These are phyloP conservation scores for Tilletia indica DNA, from an alignment of 1,284 basidiomycete genomes.

Conservation along the genomic window DNA sequence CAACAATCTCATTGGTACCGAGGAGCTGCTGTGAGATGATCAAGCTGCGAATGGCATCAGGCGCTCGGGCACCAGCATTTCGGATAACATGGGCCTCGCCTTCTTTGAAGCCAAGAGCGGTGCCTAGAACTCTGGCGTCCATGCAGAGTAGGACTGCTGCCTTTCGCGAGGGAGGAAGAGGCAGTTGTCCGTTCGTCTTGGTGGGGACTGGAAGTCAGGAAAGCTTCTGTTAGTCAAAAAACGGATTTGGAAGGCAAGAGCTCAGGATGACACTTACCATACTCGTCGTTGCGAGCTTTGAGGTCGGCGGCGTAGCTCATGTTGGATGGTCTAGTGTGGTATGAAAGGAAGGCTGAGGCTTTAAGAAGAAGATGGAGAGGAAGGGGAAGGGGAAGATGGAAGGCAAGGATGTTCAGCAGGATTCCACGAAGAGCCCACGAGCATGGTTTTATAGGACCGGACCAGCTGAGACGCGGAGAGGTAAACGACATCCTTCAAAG, in stretches of 20 bases:
- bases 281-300: slow-evolving; percentile 14
- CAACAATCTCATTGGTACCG: slow-evolving; percentile 23
- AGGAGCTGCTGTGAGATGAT: slow-evolving; percentile 24
- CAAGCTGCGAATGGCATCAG: slow-evolving; percentile 22
- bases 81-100: slow-evolving; percentile 25
- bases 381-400: too few species aligned
- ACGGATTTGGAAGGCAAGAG: too few species aligned
- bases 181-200: slow-evolving; percentile 17
- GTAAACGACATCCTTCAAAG: too few species aligned
- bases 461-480: too few species aligned
- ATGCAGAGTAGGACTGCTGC: slow-evolving; percentile 14
- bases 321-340: not conserved
- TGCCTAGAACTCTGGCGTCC: slow-evolving; percentile 6
- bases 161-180: slow-evolving; percentile 14
- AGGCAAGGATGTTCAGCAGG: too few species aligned
- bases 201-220: not conserved
- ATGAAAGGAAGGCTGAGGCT: not conserved
- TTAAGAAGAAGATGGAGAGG: not conserved
- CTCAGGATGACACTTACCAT: not conserved
- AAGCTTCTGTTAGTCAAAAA: not conserved
- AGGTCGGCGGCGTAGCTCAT: slow-evolving; percentile 15
- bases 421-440: too few species aligned
- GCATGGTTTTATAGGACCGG: too few species aligned
- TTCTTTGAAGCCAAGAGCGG: slow-evolving; percentile 22
- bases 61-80: slow-evolving; percentile 22